Percentiles rank a stretch among this genome's conserved stretches.
Evolutionary conservation across 495 filamentous ascomycete genomes (phyloP).

Genomic region (Neurospora cerealis): DNA sequence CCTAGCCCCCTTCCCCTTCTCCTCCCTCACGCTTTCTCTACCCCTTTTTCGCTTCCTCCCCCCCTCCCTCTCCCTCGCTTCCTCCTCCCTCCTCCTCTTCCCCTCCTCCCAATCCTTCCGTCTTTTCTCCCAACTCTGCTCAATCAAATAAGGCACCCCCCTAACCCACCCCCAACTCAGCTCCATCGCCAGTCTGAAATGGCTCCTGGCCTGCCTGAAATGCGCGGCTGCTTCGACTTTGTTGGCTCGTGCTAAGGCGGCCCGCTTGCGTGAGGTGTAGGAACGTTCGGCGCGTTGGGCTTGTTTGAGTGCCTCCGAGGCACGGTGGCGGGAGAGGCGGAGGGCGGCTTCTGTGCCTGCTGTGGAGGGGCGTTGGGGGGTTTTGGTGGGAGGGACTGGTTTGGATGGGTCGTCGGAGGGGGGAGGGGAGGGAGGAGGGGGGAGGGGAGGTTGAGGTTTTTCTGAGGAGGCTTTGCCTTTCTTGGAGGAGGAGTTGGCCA

Average conservation of each 20-base stretch:
- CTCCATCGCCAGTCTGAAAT: constrained; percentile 13
- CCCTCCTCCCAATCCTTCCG: constrained; percentile 1
- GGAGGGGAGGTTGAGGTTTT: background rate
- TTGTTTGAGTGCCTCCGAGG: constrained; percentile 12
- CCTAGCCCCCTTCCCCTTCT: constrained; percentile 7
- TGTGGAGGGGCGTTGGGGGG: constrained; percentile 16
- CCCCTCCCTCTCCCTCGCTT: constrained; percentile 8
- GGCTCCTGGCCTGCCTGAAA: constrained; percentile 12
- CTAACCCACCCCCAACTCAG: constrained; percentile 7
- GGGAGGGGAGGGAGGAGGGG: background rate
- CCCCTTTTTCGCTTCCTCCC: constrained; percentile 3
- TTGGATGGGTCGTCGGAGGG: background rate
- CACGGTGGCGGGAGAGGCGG: constrained; percentile 10
- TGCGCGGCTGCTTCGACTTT: constrained; percentile 16
- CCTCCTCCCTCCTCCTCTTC: constrained; percentile 1
- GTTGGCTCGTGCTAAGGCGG: constrained; percentile 16
- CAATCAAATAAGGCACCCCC: constrained; percentile 10
- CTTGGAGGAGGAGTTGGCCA: background rate
- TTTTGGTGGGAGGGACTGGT: background rate
- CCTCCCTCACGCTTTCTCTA: background rate
- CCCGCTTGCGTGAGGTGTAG: constrained; percentile 20
- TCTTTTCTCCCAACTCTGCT: constrained; percentile 9
- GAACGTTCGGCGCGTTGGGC: constrained; percentile 20
- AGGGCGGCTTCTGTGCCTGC: constrained; percentile 23
- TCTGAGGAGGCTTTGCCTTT: background rate